phyloP scores from a whole-genome alignment of 2,329 filamentous ascomycete species.

The Fonsecaea pedrosoi region DNA sequence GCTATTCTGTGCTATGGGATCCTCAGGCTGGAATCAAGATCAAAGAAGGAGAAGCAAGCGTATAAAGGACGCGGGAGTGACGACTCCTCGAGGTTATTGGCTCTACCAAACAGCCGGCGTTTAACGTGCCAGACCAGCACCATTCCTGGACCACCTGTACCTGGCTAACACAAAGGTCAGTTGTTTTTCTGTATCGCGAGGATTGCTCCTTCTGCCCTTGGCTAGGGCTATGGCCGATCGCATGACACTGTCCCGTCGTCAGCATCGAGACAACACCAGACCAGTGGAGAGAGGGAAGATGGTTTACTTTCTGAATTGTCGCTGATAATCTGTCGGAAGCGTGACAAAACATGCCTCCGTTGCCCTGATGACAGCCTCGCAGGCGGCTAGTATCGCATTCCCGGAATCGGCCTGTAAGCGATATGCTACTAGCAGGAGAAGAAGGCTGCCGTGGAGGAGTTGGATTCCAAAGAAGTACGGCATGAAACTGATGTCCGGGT shows the following conservation, averaged over 20 bases:
- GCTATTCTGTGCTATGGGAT: not conserved
- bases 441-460: conserved; percentile 59
- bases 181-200: conserved; percentile 55
- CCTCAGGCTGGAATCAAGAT: not conserved
- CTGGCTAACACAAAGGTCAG: conserved; percentile 59
- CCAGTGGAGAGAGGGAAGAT: not conserved
- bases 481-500: conserved; percentile 60
- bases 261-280: not conserved
- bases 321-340: conserved; percentile 59
- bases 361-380: conserved; percentile 59
- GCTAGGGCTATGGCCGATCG: conserved; percentile 58
- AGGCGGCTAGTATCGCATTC: conserved; percentile 53
- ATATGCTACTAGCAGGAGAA: conserved; percentile 58
- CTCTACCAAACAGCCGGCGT: not conserved
- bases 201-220: conserved; percentile 51
- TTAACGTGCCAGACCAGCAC: conserved; percentile 47
- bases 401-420: conserved; percentile 49
- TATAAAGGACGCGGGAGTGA: not conserved
- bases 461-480: conserved; percentile 62
- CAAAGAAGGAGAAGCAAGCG: not conserved
- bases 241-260: conserved; percentile 51
- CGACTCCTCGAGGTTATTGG: not conserved
- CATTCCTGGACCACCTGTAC: conserved; percentile 59
- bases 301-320: conserved; percentile 59
- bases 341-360: conserved; percentile 61